Base-by-base conservation (phyloP, 176 grass and related monocot species). In the Bromus sterilis region DNA sequence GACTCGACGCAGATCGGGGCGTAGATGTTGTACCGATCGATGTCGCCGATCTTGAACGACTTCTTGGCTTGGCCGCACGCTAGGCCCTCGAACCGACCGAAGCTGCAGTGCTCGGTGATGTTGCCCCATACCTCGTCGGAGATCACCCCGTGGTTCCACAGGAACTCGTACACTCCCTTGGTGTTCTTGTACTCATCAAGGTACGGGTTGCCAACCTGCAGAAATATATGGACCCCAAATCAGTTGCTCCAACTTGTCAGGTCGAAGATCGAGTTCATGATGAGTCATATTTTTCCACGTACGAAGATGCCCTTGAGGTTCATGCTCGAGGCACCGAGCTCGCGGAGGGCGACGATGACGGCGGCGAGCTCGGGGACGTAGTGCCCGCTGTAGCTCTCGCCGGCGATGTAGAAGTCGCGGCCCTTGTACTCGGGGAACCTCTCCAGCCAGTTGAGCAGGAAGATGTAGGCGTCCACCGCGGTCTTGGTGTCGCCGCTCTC, bases 311-410 rank as follows among this genome's bases (percentile, higher is more conserved):
- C 89, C 18, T 82, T 80, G 24, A 91, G 86, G 60, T 74, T 88
- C 1, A 44, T 35, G 71, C 24, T 24, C 0, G 36, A 12, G 42
- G 37, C 40, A 7, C 63, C 80, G 21, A 20, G 7, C 29, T 28
- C 16, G 2, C 76, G 33, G 6, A 86, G 9, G 5, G 41, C 29
- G 7, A 68, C 24, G 12, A 94, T 76, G 23, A 78, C 46, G 25
- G 59, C 1, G 10, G 92, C 86, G 2, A 91, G 86, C n/a, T 86
- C 26, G 14, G 92, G 89, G 32, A 87, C 30, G 63, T 91, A 89
- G 31, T 86, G 88, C 13, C 89, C 92, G 29, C 44, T 80, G 74
- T 86, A 94, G 82, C 92, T 89, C 75, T 94, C 89, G 2, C 92
- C 92, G 32, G 75, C 44, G 51, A 94, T 89, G 76, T 84, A 94